Evolutionary conservation across 1,284 basidiomycete species (phyloP).

Genomic region (Amylostereum chailletii): DNA sequence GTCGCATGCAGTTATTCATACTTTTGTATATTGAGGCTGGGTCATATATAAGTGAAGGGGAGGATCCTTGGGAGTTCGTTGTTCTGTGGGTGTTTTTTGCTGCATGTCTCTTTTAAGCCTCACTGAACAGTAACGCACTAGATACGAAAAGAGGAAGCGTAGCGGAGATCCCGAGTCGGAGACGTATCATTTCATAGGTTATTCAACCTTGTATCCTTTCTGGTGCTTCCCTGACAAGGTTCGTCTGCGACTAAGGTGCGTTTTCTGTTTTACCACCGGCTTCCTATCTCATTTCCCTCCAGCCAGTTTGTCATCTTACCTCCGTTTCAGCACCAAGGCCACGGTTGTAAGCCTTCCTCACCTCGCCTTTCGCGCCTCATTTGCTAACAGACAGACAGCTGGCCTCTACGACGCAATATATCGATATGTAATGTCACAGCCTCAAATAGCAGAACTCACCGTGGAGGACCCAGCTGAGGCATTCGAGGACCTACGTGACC

Average conservation of each 20-base stretch:
- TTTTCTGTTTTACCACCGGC: not conserved
- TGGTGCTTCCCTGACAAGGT: slow-evolving; percentile 88
- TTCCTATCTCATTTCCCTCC: not conserved
- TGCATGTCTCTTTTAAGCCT: not conserved
- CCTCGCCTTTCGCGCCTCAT: not conserved
- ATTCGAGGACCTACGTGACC: slow-evolving; percentile 91
- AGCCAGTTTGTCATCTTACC: slow-evolving; percentile 93
- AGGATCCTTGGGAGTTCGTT: slow-evolving; percentile 85
- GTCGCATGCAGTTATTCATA: slow-evolving; percentile 93
- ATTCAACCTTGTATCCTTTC: slow-evolving; percentile 88
- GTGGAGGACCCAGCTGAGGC: slow-evolving; percentile 97
- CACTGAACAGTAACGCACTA: slow-evolving; percentile 20
- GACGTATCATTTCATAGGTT: slow-evolving; percentile 88
- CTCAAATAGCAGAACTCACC: slow-evolving; percentile 80
- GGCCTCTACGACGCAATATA: slow-evolving; percentile 87
- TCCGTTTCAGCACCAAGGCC: slow-evolving; percentile 84
- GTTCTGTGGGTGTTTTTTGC: slow-evolving; percentile 49
- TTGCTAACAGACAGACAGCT: slow-evolving; percentile 34
- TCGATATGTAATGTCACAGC: slow-evolving; percentile 59
- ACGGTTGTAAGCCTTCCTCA: slow-evolving; percentile 67
- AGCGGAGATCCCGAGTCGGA: slow-evolving; percentile 33
- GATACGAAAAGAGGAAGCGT: slow-evolving; percentile 78
- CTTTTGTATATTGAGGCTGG: slow-evolving; percentile 93
- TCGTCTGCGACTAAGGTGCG: slow-evolving; percentile 76
- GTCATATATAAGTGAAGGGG: slow-evolving; percentile 86